Evolutionary conservation across 2,329 filamentous ascomycete species (phyloP).

Genomic region (Clonostachys chloroleuca): DNA sequence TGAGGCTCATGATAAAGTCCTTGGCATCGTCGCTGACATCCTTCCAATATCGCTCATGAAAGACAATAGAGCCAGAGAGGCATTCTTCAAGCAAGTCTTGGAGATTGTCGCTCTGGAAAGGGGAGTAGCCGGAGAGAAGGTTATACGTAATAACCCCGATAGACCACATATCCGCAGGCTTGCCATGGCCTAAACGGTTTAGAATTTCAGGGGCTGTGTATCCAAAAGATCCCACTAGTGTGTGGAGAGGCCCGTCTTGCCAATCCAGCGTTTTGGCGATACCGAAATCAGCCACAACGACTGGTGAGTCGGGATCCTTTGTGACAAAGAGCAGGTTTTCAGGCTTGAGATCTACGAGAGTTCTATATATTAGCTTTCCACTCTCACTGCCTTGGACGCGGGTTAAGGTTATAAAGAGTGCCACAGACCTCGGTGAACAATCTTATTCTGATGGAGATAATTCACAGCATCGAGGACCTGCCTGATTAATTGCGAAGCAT

Average conservation of each 20-base stretch:
- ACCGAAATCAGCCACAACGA: slow-evolving; percentile 95
- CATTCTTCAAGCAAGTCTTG: slow-evolving; percentile 94
- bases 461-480: slow-evolving; percentile 91
- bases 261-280: slow-evolving; percentile 97
- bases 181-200: slow-evolving; percentile 95
- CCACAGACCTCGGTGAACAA: slow-evolving; percentile 82
- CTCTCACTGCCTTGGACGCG: neutral
- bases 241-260: slow-evolving; percentile 87
- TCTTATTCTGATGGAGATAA: slow-evolving; percentile 90
- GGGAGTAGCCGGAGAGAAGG: slow-evolving; percentile 94
- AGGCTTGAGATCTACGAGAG: slow-evolving; percentile 80
- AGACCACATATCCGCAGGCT: slow-evolving; percentile 99
- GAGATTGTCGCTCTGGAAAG: slow-evolving; percentile 92
- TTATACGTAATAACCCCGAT: slow-evolving; percentile 99
- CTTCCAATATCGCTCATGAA: slow-evolving; percentile 98
- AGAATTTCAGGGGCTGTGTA: slow-evolving; percentile 98
- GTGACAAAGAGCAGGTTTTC: slow-evolving; percentile 96
- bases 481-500: slow-evolving; percentile 91
- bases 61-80: slow-evolving; percentile 75
- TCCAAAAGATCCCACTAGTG: slow-evolving; percentile 97
- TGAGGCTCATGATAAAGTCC: slow-evolving; percentile 80
- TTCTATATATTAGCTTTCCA: slow-evolving; percentile 4
- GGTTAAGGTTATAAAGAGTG: neutral
- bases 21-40: slow-evolving; percentile 95
- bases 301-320: slow-evolving; percentile 68